Evolutionary conservation across 148 eudicot genomes (phyloP), one percentile per base, ranked within the genome.

Genomic region (Dysphania ambrosioides): DNA sequence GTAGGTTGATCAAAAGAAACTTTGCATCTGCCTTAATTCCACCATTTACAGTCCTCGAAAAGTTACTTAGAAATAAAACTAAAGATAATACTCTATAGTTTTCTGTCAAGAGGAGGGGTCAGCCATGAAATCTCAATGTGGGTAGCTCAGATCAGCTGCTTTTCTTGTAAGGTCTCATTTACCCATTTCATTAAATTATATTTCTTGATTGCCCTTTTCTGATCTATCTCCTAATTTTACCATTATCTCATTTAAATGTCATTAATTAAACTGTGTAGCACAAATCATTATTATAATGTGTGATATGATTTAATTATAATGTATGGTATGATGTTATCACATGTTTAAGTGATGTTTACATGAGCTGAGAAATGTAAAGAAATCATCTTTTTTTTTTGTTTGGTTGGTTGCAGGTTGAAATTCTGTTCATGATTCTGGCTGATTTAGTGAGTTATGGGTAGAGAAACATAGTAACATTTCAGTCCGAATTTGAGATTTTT

Each of bases 151-250:
- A 40, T 60, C 77, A 76, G 77, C 76, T 72, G 24, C 13, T 80
- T 2, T 49, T 67, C 59, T 51, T 59, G 79, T 80, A 77, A 83
- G 78, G 60, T 66, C 76, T 73, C 73, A 42, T 65, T 69, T 36
- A 85, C 86, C 85, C 85, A 47, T 61, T 71, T 79, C 71, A 29
- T 26, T 44, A 66, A 65, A 61, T 70, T 24, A 30, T 0, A 73
- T 75, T 40, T 80, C 44, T 34, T 44, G 26, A 31, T 35, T 31
- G 70, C 84, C 86, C 82, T 72, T 70, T 42, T 82, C 40, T n/a
- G 0, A 32, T 68, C 42, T 64, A 72, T 29, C 34, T 41, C 78
- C 44, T 68, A 0, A 75, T 72, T 75, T 56, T 12, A 4, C 41
- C 63, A 24, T 49, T 6, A 31, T 60, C 15, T 47, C n/a, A 23